phyloP scores from a whole-genome alignment of 257 asterid species.

The Galeopsis tetrahit region DNA sequence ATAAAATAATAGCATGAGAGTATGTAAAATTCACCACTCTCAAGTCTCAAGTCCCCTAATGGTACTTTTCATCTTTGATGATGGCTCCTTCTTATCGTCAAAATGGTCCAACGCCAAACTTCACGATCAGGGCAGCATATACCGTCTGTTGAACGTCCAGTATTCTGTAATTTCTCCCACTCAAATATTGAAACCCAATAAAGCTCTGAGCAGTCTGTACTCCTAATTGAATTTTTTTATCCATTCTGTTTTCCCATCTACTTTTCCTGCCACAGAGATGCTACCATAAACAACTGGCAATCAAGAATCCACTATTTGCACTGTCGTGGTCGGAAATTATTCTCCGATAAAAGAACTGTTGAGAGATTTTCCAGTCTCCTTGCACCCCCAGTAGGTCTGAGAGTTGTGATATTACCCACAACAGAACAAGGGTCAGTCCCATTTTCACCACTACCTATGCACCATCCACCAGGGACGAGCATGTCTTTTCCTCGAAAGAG shows the following conservation, averaged over 20 bases:
- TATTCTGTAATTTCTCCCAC: constrained; percentile 30
- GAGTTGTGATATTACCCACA: constrained; percentile 64
- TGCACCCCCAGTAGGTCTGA: constrained; percentile 80
- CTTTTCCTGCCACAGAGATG: constrained; percentile 31
- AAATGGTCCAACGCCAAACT: constrained; percentile 26
- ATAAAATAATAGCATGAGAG: constrained; percentile 27
- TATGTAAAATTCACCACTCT: constrained; percentile 31
- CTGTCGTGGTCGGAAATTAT: constrained; percentile 74
- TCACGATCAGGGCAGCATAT: constrained; percentile 24
- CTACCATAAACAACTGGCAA: constrained; percentile 28
- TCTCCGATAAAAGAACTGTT: constrained; percentile 56
- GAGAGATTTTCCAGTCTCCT: constrained; percentile 78
- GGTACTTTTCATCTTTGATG: not conserved
- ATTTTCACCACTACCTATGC: constrained; percentile 61
- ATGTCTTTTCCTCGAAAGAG: constrained; percentile 61
- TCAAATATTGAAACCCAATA: constrained; percentile 10
- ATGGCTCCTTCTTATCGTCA: not conserved
- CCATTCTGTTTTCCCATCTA: constrained; percentile 11
- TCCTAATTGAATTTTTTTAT: constrained; percentile 30
- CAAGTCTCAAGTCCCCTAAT: constrained; percentile 28
- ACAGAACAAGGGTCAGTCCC: constrained; percentile 84
- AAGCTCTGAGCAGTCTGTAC: constrained; percentile 26
- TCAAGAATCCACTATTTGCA: constrained; percentile 55
- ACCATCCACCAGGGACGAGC: constrained; percentile 97
- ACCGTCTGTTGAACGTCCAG: constrained; percentile 10